Conservation (phyloP, 345 rosid species). For the Cardamine resedifolia region DNA sequence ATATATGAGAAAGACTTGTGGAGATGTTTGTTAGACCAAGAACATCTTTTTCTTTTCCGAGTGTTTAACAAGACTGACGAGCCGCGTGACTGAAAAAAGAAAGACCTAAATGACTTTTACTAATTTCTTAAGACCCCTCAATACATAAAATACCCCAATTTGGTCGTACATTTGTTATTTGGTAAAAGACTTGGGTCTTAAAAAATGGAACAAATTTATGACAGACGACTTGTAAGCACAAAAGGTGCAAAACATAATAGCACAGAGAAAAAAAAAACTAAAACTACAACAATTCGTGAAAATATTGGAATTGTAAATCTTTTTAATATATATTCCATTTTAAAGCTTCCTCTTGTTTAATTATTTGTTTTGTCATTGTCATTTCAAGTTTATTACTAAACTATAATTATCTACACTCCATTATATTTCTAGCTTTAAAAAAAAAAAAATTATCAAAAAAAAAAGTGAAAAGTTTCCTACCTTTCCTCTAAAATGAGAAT, state of each 20-base stretch:
- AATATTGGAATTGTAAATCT: background rate
- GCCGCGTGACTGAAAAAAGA: background rate
- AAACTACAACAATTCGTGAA: background rate
- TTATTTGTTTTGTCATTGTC: too few relatives aligned
- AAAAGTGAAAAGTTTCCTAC: background rate
- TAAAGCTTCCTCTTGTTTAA: background rate
- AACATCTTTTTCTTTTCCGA: background rate
- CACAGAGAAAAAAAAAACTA: background rate
- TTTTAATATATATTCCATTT: too few relatives aligned
- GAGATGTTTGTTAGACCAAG: slow-evolving; percentile 10
- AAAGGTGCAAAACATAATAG: background rate
- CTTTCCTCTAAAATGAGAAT: background rate
- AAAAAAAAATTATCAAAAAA: too few relatives aligned
- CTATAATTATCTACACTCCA: too few relatives aligned
- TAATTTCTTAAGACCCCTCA: background rate
- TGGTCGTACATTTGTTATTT: background rate
- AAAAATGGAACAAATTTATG: background rate
- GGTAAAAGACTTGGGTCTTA: background rate
- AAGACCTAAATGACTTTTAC: background rate
- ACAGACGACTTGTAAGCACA: background rate
- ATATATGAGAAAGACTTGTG: slow-evolving; percentile 2
- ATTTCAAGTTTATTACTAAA: too few relatives aligned
- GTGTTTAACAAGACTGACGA: background rate
- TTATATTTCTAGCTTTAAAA: too few relatives aligned
- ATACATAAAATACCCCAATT: background rate